Evolutionary conservation across 495 filamentous ascomycete genomes (phyloP), one percentile per base, ranked within the genome.

Genomic region (Peziza echinospora): DNA sequence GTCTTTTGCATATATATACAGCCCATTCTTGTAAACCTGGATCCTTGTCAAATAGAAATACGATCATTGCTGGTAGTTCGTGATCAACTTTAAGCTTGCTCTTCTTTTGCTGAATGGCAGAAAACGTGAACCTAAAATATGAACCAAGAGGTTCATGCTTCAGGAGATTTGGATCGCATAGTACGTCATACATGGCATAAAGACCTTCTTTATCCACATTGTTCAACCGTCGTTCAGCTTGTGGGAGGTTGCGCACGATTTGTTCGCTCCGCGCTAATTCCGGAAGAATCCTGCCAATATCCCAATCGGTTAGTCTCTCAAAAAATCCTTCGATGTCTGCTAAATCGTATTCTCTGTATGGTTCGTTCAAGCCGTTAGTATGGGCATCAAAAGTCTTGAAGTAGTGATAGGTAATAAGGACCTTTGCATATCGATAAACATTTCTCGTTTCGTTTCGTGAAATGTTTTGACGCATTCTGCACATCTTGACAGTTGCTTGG

Each of bases 241-340:
- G 54, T 43, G 43, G 11, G 10, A 49, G 44, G 39, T 22, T 39
- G 19, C 41, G 21, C 7, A 59, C 47, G 25, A 52, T 52, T 21
- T 37, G 17, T 40, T 48, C 49, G 21, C 49, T 11, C 45, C 55
- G 43, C 41, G 48, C 26, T 17, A 59, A 26, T 19, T 53, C 47
- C 13, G 56, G 56, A 21, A 24, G 37, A 40, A 59, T 49, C 43
- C 56, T 52, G 16, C 50, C 45, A 11, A 53, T 47, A 37, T 59
- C 56, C 47, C 56, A 59, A 22, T 58, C 47, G 17, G 50, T 46
- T 24, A 58, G 56, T 10, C 46, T 49, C 3, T 41, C 44, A 21
- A 59, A 59, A 48, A 59, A 59, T 17, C 55, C 19, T 21, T 59
- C 56, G 22, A 59, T 44, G 24, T 55, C 58, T 40, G 55, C 56